Percentiles rank a stretch among this genome's conserved stretches.
These are phyloP conservation scores for Actinidia chinensis DNA, from an alignment of 179 eudicot genomes.

Conservation along the genomic window DNA sequence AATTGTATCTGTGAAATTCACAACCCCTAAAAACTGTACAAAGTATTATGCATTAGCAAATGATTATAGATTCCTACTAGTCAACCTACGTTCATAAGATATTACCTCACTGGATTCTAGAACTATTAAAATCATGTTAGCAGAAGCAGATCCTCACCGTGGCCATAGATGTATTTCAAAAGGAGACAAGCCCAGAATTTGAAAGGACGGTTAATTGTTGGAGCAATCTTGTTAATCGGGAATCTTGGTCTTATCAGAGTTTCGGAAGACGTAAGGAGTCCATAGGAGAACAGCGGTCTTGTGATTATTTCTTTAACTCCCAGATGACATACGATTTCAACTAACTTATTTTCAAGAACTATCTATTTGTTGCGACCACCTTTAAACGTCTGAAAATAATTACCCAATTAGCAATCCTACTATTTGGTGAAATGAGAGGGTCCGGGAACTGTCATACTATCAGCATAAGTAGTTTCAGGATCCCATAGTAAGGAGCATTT, in stretches of 20 bases:
- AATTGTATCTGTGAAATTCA: background rate
- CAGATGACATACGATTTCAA: background rate
- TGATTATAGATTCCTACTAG: background rate
- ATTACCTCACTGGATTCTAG: background rate
- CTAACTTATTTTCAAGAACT: background rate
- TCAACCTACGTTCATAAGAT: background rate
- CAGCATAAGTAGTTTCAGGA: background rate
- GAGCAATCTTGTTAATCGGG: background rate
- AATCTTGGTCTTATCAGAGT: constrained; percentile 1
- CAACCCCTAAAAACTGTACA: background rate
- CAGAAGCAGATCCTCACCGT: background rate
- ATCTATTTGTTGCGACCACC: background rate
- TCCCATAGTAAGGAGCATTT: background rate
- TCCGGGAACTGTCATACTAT: background rate
- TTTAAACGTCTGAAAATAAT: background rate
- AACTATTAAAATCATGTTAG: background rate
- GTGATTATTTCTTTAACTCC: background rate
- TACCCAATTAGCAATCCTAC: background rate
- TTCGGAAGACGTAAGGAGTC: background rate
- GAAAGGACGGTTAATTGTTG: background rate
- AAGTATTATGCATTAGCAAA: background rate
- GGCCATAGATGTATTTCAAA: background rate
- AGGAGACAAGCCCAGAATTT: background rate
- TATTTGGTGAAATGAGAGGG: background rate
- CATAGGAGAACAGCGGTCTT: too few species aligned